A percentile compares a stretch with the other conserved stretches of the same genome.
phyloP scores from a whole-genome alignment of 768 basidiomycete species.

The Dacryopinax spathularia region DNA sequence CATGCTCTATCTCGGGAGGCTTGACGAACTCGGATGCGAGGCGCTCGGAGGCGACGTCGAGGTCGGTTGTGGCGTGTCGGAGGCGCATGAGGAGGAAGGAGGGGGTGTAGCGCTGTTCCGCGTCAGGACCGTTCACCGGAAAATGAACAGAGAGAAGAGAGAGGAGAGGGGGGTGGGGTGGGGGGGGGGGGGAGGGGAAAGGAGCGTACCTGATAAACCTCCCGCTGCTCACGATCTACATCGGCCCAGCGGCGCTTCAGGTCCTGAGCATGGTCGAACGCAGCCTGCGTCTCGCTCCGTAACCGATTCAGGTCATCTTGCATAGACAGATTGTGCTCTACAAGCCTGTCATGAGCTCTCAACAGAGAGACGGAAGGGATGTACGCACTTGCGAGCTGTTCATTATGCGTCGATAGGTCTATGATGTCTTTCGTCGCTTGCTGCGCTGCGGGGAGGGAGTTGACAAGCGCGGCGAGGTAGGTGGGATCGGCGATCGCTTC shows the following conservation, averaged over 20 bases:
- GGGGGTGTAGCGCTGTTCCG: conserved; percentile 56
- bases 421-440: conserved; percentile 41
- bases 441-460: conserved; percentile 52
- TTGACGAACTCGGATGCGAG: conserved; percentile 65
- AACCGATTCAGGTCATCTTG: conserved; percentile 64
- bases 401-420: conserved; percentile 70
- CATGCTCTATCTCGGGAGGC: conserved; percentile 1
- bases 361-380: not conserved
- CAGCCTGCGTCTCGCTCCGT: conserved; percentile 67
- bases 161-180: not conserved
- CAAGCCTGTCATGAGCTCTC: not conserved
- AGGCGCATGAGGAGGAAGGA: conserved; percentile 82
- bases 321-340: conserved; percentile 61
- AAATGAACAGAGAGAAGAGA: not conserved
- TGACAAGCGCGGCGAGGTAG: conserved; percentile 80
- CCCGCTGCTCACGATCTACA: conserved; percentile 73
- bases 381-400: conserved; percentile 68
- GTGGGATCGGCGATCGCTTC: conserved; percentile 65
- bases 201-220: conserved; percentile 63
- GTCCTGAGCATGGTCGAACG: conserved; percentile 73
- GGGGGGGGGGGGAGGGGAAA: not conserved
- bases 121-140: not conserved
- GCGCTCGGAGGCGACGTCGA: conserved; percentile 79
- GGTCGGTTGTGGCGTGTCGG: conserved; percentile 73
- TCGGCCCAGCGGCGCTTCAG: conserved; percentile 76